Evolutionary conservation across 495 filamentous ascomycete species (phyloP).

Genomic region (Terfezia boudieri): DNA sequence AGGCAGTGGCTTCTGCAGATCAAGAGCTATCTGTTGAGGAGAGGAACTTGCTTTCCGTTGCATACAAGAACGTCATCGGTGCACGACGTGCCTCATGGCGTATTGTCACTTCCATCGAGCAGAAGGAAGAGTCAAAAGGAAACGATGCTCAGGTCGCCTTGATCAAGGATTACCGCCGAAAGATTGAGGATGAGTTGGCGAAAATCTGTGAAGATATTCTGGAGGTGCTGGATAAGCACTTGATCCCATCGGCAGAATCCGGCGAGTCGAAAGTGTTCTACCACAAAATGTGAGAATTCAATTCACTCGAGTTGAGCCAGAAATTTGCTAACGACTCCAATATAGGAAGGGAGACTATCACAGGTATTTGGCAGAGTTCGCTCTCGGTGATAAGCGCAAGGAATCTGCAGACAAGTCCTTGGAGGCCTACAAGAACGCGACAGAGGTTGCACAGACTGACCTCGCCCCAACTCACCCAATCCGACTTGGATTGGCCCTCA

Average conservation of each 20-base stretch:
- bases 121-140: conserved; percentile 99
- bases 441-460: conserved; percentile 93
- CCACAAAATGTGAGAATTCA: conserved; percentile 72
- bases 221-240: conserved; percentile 82
- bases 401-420: conserved; percentile 85
- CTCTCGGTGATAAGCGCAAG: conserved; percentile 93
- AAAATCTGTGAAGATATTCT: conserved; percentile 99
- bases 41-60: conserved; percentile 95
- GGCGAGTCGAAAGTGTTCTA: conserved; percentile 99
- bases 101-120: conserved; percentile 99
- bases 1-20: conserved; percentile 87
- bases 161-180: conserved; percentile 99
- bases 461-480: conserved; percentile 97
- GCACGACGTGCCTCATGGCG: conserved; percentile 97
- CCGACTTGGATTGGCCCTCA: conserved; percentile 90
- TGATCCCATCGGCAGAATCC: conserved; percentile 87
- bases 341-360: conserved; percentile 98
- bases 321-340: conserved; percentile 14
- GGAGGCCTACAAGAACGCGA: conserved; percentile 97
- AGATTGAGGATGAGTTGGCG: conserved; percentile 95
- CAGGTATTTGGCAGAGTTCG: conserved; percentile 98
- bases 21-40: conserved; percentile 97
- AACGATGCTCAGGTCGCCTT: conserved; percentile 76
- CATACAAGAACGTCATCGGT: conserved; percentile 99
- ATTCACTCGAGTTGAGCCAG: background rate